Evolutionary conservation across 1,284 basidiomycete species (phyloP).

Genomic region (Leccinum subrobustum): DNA sequence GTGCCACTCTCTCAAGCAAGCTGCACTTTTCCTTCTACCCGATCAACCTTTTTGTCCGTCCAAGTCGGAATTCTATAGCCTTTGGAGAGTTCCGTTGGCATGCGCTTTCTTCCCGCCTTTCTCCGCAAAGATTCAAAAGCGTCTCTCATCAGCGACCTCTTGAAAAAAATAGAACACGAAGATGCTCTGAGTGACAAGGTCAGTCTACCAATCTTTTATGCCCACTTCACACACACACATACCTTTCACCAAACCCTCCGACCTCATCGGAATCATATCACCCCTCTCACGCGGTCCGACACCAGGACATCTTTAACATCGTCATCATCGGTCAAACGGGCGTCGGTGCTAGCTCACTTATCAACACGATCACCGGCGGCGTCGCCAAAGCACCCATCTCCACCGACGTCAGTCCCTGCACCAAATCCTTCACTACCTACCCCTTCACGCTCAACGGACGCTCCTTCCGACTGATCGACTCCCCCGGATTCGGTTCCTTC

Average conservation of each 20-base stretch:
- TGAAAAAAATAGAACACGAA: slow-evolving; percentile 24
- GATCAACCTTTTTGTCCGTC: slow-evolving; percentile 10
- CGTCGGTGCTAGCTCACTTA: slow-evolving; percentile 28
- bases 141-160: slow-evolving; percentile 22
- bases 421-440: slow-evolving; percentile 29
- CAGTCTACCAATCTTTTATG: slow-evolving; percentile 1
- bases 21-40: slow-evolving; percentile 8
- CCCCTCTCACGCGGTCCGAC: slow-evolving; percentile 1
- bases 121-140: slow-evolving; percentile 30
- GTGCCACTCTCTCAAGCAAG: not conserved
- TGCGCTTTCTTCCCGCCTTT: slow-evolving; percentile 29
- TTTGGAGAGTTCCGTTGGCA: slow-evolving; percentile 8
- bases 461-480: slow-evolving; percentile 32
- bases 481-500: slow-evolving; percentile 31
- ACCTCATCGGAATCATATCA: not conserved
- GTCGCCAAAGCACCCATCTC: slow-evolving; percentile 20
- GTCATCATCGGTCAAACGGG: slow-evolving; percentile 33
- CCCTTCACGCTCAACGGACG: slow-evolving; percentile 27
- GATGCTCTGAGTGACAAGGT: slow-evolving; percentile 26
- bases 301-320: slow-evolving; percentile 30
- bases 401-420: slow-evolving; percentile 31
- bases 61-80: not conserved
- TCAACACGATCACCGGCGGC: slow-evolving; percentile 25
- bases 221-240: not conserved
- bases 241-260: not conserved